These are phyloP conservation scores for Spinacia oleracea DNA, from an alignment of 179 eudicot species.

Conservation along the genomic window DNA sequence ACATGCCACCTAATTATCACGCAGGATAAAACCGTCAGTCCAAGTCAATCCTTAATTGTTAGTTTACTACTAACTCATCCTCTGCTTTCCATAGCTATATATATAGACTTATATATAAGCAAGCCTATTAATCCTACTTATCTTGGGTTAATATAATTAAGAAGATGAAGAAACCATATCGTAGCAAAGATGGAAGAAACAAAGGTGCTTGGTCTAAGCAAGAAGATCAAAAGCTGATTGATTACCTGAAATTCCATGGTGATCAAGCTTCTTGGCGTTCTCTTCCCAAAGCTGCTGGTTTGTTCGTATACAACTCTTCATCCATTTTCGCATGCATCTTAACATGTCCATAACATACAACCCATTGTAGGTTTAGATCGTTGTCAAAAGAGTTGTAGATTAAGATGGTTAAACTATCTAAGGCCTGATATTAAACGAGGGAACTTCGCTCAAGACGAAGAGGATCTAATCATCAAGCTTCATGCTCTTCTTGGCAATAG, in stretches of 20 bases:
- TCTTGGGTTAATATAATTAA: neutral
- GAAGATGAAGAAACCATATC: constrained; percentile 31
- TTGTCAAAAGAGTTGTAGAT: constrained; percentile 37
- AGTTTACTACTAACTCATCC: no score
- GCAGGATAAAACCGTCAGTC: constrained; percentile 10
- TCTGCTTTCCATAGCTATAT: no score
- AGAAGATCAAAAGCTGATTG: constrained; percentile 35
- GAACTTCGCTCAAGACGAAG: constrained; percentile 42
- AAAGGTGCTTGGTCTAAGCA: constrained; percentile 39
- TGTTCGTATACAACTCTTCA: neutral
- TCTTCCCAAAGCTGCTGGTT: constrained; percentile 35
- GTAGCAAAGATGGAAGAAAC: constrained; percentile 27
- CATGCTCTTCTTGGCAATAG: constrained; percentile 53
- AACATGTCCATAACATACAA: no score
- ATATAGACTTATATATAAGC: no score
- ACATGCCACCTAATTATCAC: constrained; percentile 15
- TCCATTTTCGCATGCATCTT: no score
- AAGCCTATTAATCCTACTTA: neutral
- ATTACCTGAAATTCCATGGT: constrained; percentile 30
- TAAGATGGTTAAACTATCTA: constrained; percentile 37
- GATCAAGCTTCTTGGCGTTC: constrained; percentile 37
- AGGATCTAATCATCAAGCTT: constrained; percentile 48
- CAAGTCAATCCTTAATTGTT: constrained; percentile 7
- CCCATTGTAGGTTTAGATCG: constrained; percentile 31
- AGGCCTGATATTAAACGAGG: constrained; percentile 34